These are phyloP conservation scores for Ilyonectria destructans DNA, from an alignment of 2,329 filamentous ascomycete species.

Conservation along the genomic window DNA sequence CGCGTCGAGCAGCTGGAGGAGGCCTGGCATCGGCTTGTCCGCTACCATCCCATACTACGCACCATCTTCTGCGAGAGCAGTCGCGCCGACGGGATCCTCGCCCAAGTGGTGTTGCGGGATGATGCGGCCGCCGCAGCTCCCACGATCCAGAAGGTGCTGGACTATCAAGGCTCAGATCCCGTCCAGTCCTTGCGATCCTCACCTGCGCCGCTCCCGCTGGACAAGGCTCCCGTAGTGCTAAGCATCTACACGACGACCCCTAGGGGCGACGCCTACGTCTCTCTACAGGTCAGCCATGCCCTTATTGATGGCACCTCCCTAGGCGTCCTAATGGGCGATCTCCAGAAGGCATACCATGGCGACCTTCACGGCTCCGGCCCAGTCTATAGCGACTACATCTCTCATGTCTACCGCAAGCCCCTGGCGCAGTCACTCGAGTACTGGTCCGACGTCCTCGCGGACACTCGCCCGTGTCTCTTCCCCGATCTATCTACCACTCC, in stretches of 20 bases:
- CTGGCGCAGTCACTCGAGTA: neutral
- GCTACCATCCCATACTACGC: neutral
- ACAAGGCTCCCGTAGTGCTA: neutral
- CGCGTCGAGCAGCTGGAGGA: neutral
- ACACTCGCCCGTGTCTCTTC: neutral
- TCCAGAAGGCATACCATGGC: neutral
- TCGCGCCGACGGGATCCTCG: neutral
- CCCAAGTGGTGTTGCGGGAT: neutral
- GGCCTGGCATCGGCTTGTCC: neutral
- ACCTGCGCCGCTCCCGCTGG: neutral
- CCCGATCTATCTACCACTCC: neutral
- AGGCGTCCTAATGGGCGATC: neutral
- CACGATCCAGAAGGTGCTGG: neutral
- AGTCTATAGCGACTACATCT: neutral
- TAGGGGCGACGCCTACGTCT: neutral
- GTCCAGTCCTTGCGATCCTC: neutral
- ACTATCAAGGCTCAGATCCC: neutral
- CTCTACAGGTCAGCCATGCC: neutral
- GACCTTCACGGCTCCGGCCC: neutral
- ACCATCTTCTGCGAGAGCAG: neutral
- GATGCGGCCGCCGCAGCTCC: neutral
- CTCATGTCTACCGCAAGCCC: neutral
- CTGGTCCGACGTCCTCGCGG: neutral
- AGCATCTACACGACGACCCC: neutral
- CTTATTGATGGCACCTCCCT: neutral